Evolutionary conservation across 176 grass and related monocot species (phyloP).

Genomic region (Oryza brachyantha): DNA sequence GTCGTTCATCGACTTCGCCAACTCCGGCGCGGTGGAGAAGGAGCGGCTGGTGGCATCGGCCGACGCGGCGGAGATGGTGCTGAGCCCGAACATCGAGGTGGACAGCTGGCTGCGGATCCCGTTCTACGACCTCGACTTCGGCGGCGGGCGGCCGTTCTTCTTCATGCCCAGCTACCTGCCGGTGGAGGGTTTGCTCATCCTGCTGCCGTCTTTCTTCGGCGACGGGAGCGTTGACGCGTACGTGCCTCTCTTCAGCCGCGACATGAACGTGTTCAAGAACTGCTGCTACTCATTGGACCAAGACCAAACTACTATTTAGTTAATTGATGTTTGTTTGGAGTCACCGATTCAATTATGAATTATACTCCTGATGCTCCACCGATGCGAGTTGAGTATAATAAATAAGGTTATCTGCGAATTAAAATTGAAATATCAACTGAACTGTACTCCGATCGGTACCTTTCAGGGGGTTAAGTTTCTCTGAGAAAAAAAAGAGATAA

Average conservation of each 20-base stretch:
- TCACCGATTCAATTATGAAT: neutral
- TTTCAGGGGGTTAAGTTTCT: too few relatives aligned
- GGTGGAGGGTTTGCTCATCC: constrained; percentile 28
- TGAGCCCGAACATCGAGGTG: constrained; percentile 29
- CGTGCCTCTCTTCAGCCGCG: constrained; percentile 21
- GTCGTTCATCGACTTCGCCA: constrained; percentile 34
- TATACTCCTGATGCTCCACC: too few relatives aligned
- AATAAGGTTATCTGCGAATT: too few relatives aligned
- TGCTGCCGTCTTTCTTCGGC: constrained; percentile 13
- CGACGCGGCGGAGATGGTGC: constrained; percentile 24
- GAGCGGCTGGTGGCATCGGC: constrained; percentile 26
- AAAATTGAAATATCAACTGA: too few relatives aligned
- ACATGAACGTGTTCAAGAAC: constrained; percentile 33
- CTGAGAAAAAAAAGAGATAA: too few relatives aligned
- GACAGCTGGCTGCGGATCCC: constrained; percentile 35
- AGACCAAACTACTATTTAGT: neutral
- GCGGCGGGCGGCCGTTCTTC: constrained; percentile 27
- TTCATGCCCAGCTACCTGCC: constrained; percentile 38
- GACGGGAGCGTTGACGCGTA: constrained; percentile 30
- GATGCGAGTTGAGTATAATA: too few relatives aligned
- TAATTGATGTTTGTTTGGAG: neutral
- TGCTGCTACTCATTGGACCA: constrained; percentile 23
- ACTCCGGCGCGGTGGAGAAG: constrained; percentile 6
- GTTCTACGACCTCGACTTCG: constrained; percentile 37
- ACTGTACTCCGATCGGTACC: too few relatives aligned